These are phyloP conservation scores for Alisma plantagoaquatica DNA, from an alignment of 106 monocot genomes.

Conservation along the genomic window DNA sequence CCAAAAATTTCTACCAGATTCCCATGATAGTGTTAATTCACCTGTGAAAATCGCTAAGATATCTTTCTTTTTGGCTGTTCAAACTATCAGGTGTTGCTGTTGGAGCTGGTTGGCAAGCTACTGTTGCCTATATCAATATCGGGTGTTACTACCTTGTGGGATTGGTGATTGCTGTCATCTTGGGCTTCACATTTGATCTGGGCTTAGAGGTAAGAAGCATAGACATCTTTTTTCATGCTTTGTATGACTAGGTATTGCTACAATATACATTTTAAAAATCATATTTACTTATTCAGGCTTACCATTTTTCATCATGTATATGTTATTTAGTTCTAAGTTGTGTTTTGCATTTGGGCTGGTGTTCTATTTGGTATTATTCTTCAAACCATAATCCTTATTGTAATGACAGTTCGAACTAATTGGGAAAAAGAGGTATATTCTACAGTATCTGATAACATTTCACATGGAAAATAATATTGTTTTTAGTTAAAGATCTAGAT, in stretches of 20 bases:
- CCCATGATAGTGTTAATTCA: no score
- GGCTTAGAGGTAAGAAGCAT: slow-evolving; percentile 20
- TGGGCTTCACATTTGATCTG: slow-evolving; percentile 22
- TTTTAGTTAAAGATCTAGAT: background rate
- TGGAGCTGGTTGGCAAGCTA: slow-evolving; percentile 33
- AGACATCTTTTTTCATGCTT: no score
- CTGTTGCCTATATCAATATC: slow-evolving; percentile 22
- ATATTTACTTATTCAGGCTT: background rate
- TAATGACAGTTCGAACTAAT: slow-evolving; percentile 21
- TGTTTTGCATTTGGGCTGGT: slow-evolving; percentile 11
- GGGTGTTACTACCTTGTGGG: slow-evolving; percentile 28
- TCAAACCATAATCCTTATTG: slow-evolving; percentile 25
- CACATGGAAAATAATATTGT: no score
- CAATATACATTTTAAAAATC: no score
- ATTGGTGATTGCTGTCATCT: slow-evolving; percentile 2
- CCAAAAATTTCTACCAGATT: no score
- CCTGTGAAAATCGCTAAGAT: no score
- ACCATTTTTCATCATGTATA: background rate
- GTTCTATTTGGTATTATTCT: slow-evolving; percentile 18
- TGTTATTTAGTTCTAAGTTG: no score
- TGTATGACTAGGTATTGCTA: no score
- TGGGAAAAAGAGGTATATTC: slow-evolving; percentile 24
- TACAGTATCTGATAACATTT: background rate
- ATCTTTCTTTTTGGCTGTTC: no score
- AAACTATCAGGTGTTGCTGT: slow-evolving; percentile 26